Evolutionary conservation across 768 basidiomycete genomes (phyloP).

Genomic region (Candolleomyces aberdarensis): DNA sequence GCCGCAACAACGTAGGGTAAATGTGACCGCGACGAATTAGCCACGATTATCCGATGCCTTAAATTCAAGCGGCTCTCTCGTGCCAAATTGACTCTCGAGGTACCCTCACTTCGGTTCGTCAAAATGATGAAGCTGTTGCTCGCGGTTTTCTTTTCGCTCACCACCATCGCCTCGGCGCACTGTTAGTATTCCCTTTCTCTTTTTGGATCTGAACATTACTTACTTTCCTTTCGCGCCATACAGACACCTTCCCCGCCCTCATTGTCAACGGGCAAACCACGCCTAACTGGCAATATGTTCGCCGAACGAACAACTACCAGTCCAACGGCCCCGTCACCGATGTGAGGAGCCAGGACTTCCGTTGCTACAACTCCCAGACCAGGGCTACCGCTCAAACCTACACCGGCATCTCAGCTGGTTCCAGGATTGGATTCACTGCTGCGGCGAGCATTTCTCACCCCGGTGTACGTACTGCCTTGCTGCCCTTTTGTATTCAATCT

Average conservation of each 20-base stretch:
- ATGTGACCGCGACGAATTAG: background rate
- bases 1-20: background rate
- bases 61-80: background rate
- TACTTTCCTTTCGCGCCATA: background rate
- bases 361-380: slow-evolving; percentile 43
- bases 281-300: slow-evolving; percentile 38
- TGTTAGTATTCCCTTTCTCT: slow-evolving; percentile 14
- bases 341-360: slow-evolving; percentile 44
- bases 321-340: slow-evolving; percentile 39
- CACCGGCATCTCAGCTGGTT: slow-evolving; percentile 40
- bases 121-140: slow-evolving; percentile 22
- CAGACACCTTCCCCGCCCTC: slow-evolving; percentile 46
- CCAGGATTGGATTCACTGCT: slow-evolving; percentile 38
- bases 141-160: slow-evolving; percentile 19
- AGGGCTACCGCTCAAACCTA: slow-evolving; percentile 39
- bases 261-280: slow-evolving; percentile 36
- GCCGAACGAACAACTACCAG: slow-evolving; percentile 46
- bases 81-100: too few species aligned
- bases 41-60: slow-evolving; percentile 1
- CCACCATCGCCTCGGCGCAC: slow-evolving; percentile 20
- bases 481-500: background rate
- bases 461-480: slow-evolving; percentile 28
- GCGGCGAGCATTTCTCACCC: slow-evolving; percentile 46
- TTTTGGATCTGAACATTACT: background rate
- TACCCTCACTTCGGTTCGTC: background rate